These are phyloP conservation scores for Fusarium sp. DNA, from an alignment of 2,329 filamentous ascomycete genomes.

Conservation along the genomic window DNA sequence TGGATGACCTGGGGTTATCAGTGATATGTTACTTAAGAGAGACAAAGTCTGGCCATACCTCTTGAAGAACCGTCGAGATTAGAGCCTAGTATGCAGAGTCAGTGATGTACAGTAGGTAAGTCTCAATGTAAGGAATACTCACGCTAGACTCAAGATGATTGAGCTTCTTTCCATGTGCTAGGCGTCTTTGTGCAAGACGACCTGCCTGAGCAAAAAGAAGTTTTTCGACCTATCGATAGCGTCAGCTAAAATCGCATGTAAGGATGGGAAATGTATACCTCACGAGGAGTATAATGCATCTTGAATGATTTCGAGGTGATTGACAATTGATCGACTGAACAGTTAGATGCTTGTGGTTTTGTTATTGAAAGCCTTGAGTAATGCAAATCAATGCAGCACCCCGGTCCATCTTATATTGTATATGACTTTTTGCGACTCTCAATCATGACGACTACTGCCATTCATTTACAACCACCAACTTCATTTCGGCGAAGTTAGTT, in stretches of 20 bases:
- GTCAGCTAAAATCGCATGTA: not conserved
- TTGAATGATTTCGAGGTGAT: not conserved
- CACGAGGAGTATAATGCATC: not conserved
- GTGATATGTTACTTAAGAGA: too few relatives aligned
- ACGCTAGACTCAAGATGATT: not conserved
- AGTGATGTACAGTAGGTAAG: not conserved
- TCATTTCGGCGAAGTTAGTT: not conserved
- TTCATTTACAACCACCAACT: not conserved
- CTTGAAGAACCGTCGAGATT: not conserved
- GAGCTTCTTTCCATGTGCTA: not conserved
- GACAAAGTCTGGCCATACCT: not conserved
- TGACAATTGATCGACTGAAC: not conserved
- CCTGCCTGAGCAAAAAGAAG: not conserved
- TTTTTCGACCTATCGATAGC: not conserved
- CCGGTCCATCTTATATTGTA: not conserved
- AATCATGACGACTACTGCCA: not conserved
- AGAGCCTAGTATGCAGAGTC: not conserved
- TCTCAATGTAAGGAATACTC: not conserved
- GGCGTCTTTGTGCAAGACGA: not conserved
- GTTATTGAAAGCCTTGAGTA: not conserved
- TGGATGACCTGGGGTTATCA: not conserved
- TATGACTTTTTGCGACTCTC: not conserved
- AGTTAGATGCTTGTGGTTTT: not conserved
- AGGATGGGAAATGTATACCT: not conserved
- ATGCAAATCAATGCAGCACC: not conserved